Evolutionary conservation across 2,329 filamentous ascomycete species (phyloP), one percentile per base, ranked within the genome.

Genomic region (Lecanosticta acicola): DNA sequence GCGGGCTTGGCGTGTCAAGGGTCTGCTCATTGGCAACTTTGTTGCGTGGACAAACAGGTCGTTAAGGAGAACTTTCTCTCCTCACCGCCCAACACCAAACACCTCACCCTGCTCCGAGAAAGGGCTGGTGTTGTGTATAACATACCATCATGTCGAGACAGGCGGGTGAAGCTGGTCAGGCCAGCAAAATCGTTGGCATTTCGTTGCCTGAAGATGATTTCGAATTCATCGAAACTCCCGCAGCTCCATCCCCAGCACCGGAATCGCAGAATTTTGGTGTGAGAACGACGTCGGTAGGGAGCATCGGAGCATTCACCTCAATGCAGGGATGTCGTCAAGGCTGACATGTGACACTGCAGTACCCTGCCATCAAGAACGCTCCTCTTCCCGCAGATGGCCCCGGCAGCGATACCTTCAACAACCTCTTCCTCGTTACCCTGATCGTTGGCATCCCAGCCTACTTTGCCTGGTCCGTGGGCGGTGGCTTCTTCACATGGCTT

Each of bases 381-480:
- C 89, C 93, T 55, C 81, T 97, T 35, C 93, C 93, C 32, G 91
- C 90, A 56, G 93, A 98, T 68, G 87, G 81, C 41, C 74, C 88
- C 41, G 86, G 89, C 56, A 82, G 79, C 68, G 88, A 94, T 58
- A 83, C 75, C 69, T 98, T 97, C 81, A 90, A 84, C 72, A 94
- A 93, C 72, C 71, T 76, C 59, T 71, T 85, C 60, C 82, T 97
- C 57, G 75, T 87, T 67, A 76, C 78, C 58, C 68, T 91, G 52
- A 68, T 95, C 51, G 67, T 80, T 51, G 69, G 80, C 48, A 76
- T 94, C 35, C 91, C 93, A 19, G 81, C 77, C 67, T 97, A 86
- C 71, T 63, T 94, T 49, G 81, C 87, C 54, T 90, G 86, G 74
- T 88, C 87, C 70, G 65, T 95, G 58, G 79, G 87, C 49, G 90